Percentiles rank a stretch among this genome's conserved stretches.
Conservation (phyloP, 345 rosid genomes). For the thale cress (Arabidopsis thaliana) region TAIR10.1 NC_003074.8:5772501-5773000, state of each 20-base stretch:
- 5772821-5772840: constrained; percentile 39
- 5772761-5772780: constrained; percentile 45
- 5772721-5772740: constrained; percentile 31
- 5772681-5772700: neutral
- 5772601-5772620: constrained; percentile 50
- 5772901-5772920: neutral
- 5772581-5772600: constrained; percentile 47
- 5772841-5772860: constrained; percentile 15
- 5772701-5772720: constrained; percentile 1
- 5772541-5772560: constrained; percentile 48
- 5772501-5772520: constrained; percentile 46
- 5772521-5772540: constrained; percentile 44
- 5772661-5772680: constrained; percentile 7
- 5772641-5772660: constrained; percentile 47
- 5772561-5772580: constrained; percentile 41
- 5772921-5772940: constrained; percentile 3
- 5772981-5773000: neutral
- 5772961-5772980: neutral
- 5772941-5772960: neutral
- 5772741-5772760: constrained; percentile 43
- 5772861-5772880: constrained; percentile 2
- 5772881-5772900: neutral
- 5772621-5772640: constrained; percentile 35
- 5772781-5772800: constrained; percentile 44
- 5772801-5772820: constrained; percentile 44